Evolutionary conservation across 75 land plant species (phyloP).

Genomic region (Cunninghamia lanceolata): DNA sequence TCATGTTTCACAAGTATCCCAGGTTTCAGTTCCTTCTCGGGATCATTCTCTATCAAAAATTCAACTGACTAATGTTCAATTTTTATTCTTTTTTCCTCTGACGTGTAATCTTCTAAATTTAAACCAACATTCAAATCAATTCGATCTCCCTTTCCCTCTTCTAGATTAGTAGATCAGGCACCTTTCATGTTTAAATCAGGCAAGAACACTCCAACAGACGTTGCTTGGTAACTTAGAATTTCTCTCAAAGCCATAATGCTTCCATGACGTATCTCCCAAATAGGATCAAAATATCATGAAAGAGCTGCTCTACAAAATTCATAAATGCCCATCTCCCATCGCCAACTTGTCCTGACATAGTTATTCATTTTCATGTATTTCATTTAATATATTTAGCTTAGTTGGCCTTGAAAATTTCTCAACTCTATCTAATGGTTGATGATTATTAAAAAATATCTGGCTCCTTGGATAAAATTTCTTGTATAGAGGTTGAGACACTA

Average conservation of each 20-base stretch:
- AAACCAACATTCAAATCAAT: slow-evolving; percentile 45
- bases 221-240: slow-evolving; percentile 86
- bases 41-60: background rate
- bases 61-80: slow-evolving; percentile 23
- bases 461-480: background rate
- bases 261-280: slow-evolving; percentile 98
- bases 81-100: slow-evolving; percentile 56
- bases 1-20: slow-evolving; percentile 18
- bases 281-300: slow-evolving; percentile 95
- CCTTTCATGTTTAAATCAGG: slow-evolving; percentile 42
- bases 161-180: slow-evolving; percentile 10
- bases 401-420: background rate
- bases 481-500: background rate
- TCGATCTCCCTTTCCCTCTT: slow-evolving; percentile 58
- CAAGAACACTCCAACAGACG: slow-evolving; percentile 66
- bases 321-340: slow-evolving; percentile 86
- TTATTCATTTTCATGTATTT: background rate
- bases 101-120: slow-evolving; percentile 36
- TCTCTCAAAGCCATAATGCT: slow-evolving; percentile 97
- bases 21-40: background rate
- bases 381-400: background rate
- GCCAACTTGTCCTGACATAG: slow-evolving; percentile 33
- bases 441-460: background rate
- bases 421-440: background rate
- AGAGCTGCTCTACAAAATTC: slow-evolving; percentile 80